Evolutionary conservation across 352 stramenopile genomes (phyloP).

Genomic region (Phytophthora cryptogea): DNA sequence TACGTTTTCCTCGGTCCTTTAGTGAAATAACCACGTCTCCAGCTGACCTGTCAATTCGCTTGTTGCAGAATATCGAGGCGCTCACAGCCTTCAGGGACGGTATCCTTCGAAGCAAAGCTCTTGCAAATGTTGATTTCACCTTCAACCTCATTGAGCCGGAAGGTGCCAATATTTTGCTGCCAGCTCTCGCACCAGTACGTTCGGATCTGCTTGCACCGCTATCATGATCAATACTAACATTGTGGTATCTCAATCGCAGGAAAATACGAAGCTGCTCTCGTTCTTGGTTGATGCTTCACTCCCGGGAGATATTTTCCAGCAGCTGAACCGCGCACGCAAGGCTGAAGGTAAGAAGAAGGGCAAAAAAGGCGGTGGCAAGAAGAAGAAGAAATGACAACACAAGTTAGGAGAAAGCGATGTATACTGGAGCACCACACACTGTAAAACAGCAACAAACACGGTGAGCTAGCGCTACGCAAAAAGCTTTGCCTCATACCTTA

Average conservation of each 20-base stretch:
- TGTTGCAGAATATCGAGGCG: constrained; percentile 48
- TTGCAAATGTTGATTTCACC: constrained; percentile 77
- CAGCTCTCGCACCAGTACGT: constrained; percentile 52
- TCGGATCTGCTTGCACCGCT: background rate
- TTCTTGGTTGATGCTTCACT: constrained; percentile 83
- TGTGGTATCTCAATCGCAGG: constrained; percentile 21
- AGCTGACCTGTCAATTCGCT: background rate
- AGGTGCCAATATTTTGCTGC: constrained; percentile 63
- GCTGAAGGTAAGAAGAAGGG: constrained; percentile 80
- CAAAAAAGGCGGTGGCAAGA: constrained; percentile 72
- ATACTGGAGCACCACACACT: constrained; percentile 26
- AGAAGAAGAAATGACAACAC: constrained; percentile 52
- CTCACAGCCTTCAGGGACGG: constrained; percentile 64
- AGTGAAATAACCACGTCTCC: too few species aligned
- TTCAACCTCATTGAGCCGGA: constrained; percentile 78
- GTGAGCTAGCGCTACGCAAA: constrained; percentile 22
- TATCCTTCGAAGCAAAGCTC: constrained; percentile 62
- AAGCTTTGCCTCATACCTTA: constrained; percentile 28
- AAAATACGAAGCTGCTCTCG: constrained; percentile 66
- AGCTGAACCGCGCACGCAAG: constrained; percentile 73
- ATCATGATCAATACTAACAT: background rate
- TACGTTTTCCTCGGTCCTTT: constrained; percentile 16
- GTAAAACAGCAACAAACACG: constrained; percentile 35
- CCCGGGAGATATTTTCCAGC: constrained; percentile 67
- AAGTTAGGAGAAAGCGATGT: constrained; percentile 16